These are phyloP conservation scores for Trichoderma afroharzianum DNA, from an alignment of 2,329 filamentous ascomycete genomes.

Conservation along the genomic window DNA sequence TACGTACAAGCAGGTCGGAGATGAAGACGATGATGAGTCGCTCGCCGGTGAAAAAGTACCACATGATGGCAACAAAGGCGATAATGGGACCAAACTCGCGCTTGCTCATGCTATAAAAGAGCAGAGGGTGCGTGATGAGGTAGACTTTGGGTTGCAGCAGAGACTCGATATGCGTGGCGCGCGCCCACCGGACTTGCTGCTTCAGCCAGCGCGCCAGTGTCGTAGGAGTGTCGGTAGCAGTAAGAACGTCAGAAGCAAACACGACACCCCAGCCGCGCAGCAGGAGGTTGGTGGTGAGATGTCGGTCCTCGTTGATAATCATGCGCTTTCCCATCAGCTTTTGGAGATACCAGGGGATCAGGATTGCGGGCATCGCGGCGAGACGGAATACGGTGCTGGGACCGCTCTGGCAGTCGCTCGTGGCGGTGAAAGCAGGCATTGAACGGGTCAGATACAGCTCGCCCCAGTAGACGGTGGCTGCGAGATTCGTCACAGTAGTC, in stretches of 20 bases:
- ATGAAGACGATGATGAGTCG: slow-evolving; percentile 21
- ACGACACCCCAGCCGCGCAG: slow-evolving; percentile 27
- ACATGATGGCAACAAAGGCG: slow-evolving; percentile 22
- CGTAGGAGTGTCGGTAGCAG: slow-evolving; percentile 25
- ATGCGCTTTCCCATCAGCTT: slow-evolving; percentile 26
- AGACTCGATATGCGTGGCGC: slow-evolving; percentile 26
- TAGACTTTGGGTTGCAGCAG: slow-evolving; percentile 26
- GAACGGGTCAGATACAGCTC: slow-evolving; percentile 27
- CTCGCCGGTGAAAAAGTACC: slow-evolving; percentile 23
- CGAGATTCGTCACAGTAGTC: slow-evolving; percentile 22
- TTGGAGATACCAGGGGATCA: slow-evolving; percentile 26
- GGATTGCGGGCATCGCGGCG: slow-evolving; percentile 23
- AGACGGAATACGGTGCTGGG: slow-evolving; percentile 26
- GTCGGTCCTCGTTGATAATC: slow-evolving; percentile 28
- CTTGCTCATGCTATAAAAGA: slow-evolving; percentile 26
- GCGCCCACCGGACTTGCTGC: slow-evolving; percentile 26
- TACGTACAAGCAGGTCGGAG: slow-evolving; percentile 20
- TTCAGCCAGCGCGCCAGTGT: slow-evolving; percentile 25
- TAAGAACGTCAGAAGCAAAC: slow-evolving; percentile 27
- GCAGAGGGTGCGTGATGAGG: slow-evolving; percentile 24
- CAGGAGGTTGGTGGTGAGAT: slow-evolving; percentile 27
- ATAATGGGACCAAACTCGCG: slow-evolving; percentile 24
- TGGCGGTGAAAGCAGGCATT: slow-evolving; percentile 23
- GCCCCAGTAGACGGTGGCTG: slow-evolving; percentile 26
- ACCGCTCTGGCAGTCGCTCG: slow-evolving; percentile 27